Evolutionary conservation across 495 filamentous ascomycete species (phyloP).

Genomic region (Aspergillus taichungensis): DNA sequence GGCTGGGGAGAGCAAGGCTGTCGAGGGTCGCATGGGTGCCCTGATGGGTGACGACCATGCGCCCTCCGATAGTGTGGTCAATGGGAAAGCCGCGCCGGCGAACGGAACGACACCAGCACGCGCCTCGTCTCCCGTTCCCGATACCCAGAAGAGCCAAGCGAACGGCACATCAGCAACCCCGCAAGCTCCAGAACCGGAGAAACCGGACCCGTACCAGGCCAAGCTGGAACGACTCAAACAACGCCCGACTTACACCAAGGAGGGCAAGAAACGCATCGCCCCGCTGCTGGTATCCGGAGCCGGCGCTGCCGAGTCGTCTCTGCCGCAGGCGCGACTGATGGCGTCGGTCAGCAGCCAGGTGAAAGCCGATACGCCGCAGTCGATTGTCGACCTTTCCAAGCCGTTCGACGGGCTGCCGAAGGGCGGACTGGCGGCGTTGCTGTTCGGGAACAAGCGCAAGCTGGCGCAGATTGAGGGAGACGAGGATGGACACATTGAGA

Average conservation of each 20-base stretch:
- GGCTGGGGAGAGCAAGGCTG: slow-evolving; percentile 76
- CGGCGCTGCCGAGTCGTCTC: slow-evolving; percentile 70
- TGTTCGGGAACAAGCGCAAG: slow-evolving; percentile 91
- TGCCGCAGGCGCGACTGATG: slow-evolving; percentile 78
- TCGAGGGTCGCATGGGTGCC: slow-evolving; percentile 92
- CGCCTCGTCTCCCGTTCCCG: slow-evolving; percentile 25
- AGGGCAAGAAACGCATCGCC: slow-evolving; percentile 92
- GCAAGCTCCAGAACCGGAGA: slow-evolving; percentile 39
- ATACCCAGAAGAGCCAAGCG: slow-evolving; percentile 28
- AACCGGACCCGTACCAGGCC: slow-evolving; percentile 53
- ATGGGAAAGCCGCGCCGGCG: slow-evolving; percentile 31
- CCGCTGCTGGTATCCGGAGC: slow-evolving; percentile 83
- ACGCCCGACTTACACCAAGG: slow-evolving; percentile 88
- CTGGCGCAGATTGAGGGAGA: slow-evolving; percentile 55
- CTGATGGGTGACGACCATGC: slow-evolving; percentile 75
- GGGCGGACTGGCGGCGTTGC: slow-evolving; percentile 73
- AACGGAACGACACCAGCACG: slow-evolving; percentile 38
- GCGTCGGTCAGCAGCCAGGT: slow-evolving; percentile 53
- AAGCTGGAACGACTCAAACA: slow-evolving; percentile 77
- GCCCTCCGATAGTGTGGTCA: slow-evolving; percentile 25
- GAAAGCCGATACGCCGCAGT: slow-evolving; percentile 67
- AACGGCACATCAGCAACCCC: slow-evolving; percentile 29
- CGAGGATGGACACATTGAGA: slow-evolving; percentile 58
- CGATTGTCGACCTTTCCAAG: slow-evolving; percentile 83
- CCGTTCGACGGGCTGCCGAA: slow-evolving; percentile 90